These are phyloP conservation scores for Astrothelium macrocarpum DNA, from an alignment of 495 filamentous ascomycete species.

Conservation along the genomic window DNA sequence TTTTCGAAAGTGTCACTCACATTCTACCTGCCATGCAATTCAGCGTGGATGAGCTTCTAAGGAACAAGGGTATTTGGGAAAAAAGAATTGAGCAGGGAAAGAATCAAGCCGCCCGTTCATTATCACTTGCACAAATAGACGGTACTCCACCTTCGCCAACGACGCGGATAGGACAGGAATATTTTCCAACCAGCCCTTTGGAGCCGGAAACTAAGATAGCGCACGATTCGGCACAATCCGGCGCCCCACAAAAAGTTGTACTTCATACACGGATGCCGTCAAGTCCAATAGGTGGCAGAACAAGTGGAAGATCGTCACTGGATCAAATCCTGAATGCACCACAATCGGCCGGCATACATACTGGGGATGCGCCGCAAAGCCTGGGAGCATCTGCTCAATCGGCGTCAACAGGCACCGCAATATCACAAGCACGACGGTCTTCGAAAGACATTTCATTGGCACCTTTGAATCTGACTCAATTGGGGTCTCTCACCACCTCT, in stretches of 20 bases:
- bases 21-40: constrained; percentile 76
- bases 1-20: constrained; percentile 78
- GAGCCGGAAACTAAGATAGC: not conserved
- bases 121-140: not conserved
- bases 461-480: not conserved
- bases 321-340: not conserved
- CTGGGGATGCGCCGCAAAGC: not conserved
- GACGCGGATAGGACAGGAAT: not conserved
- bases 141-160: not conserved
- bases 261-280: not conserved
- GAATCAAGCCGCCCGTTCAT: constrained; percentile 22
- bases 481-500: not conserved
- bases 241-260: not conserved
- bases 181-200: not conserved
- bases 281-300: not conserved
- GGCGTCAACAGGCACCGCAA: not conserved
- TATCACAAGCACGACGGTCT: not conserved
- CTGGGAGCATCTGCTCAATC: not conserved
- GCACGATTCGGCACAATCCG: not conserved
- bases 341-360: not conserved
- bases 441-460: not conserved
- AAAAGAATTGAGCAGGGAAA: constrained; percentile 48
- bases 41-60: constrained; percentile 66
- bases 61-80: constrained; percentile 67
- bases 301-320: not conserved